phyloP scores from a whole-genome alignment of 495 filamentous ascomycete genomes.

The Trichocladium uniseriatum region DNA sequence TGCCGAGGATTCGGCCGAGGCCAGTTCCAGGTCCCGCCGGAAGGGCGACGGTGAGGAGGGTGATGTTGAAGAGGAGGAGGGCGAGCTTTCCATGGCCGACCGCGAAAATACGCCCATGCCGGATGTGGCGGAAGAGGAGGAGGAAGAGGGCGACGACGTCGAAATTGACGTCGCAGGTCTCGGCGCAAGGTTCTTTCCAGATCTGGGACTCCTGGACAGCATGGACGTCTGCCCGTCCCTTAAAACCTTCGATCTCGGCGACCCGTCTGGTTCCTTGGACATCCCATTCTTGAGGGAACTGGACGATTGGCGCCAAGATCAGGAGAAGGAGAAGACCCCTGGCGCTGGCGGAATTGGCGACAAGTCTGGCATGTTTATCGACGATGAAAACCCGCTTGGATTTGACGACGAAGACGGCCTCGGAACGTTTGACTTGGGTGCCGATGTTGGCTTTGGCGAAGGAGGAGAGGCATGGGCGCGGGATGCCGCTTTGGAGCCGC shows the following conservation, averaged over 20 bases:
- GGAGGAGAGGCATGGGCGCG: constrained; percentile 66
- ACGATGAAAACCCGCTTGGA: constrained; percentile 65
- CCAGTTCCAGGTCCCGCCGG: constrained; percentile 29
- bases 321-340: constrained; percentile 45
- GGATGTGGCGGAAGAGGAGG: constrained; percentile 30
- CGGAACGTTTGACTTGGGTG: constrained; percentile 65
- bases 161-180: constrained; percentile 73
- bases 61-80: constrained; percentile 41
- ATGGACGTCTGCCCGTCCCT: constrained; percentile 94
- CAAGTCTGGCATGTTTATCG: constrained; percentile 71
- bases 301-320: constrained; percentile 71
- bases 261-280: constrained; percentile 72
- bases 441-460: constrained; percentile 61
- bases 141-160: constrained; percentile 36
- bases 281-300: constrained; percentile 86
- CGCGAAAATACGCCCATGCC: constrained; percentile 8
- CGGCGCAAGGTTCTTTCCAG: constrained; percentile 75
- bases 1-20: constrained; percentile 48
- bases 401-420: constrained; percentile 78
- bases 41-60: constrained; percentile 39
- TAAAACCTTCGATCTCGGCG: constrained; percentile 84
- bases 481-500: constrained; percentile 56
- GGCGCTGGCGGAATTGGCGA: constrained; percentile 45
- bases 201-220: constrained; percentile 62
- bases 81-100: constrained; percentile 22